Evolutionary conservation across 139 green algal genomes (phyloP), one percentile per base, ranked within the genome.

Genomic region (Closterium sp.): DNA sequence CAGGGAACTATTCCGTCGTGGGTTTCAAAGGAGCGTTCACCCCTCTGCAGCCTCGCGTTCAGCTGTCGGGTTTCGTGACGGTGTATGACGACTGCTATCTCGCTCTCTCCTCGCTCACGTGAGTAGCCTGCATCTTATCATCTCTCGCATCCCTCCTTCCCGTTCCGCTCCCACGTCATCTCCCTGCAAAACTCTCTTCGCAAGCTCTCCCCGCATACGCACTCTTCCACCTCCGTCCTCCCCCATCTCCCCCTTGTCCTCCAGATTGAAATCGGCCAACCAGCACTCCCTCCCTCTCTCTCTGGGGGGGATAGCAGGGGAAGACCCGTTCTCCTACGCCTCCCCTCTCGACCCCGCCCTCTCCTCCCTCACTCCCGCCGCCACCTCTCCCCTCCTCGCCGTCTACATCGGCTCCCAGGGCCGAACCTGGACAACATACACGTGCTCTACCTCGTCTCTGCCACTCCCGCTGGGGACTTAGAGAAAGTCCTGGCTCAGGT

Each of bases 71-170:
- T 31, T 10, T 35, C 30, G 55, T 89, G n/a, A 55, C 66, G 28
- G 30, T 84, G 31, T 89, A 35, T 84, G 86, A 89, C 30, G 86
- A 89, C 86, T 89, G 86, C 86, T 89, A 89, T 12, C 66, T 89
- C 86, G 30, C 86, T 12, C 55, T 76, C 55, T 76, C 55, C 55
- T 76, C 55, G 55, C 55, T 76, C 55, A 28, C 55, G 55, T 76
- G 55, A 76, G 55, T 76, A 28, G 16, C 23, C 16, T 76, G 55
- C 55, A 76, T 28, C 55, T 19, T 16, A 76, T 76, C 55, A 6
- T 28, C 12, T 76, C 55, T 19, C 55, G 55, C 55, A 3, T 16
- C 55, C 55, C 55, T 76, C 55, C 55, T 28, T 19, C 25, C 55
- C 55, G 23, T 76, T 76, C 55, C 55, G 55, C 55, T 76, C 55